Conservation (phyloP, 1,139 yeast species). For the Sugiyamaella novakii region DNA sequence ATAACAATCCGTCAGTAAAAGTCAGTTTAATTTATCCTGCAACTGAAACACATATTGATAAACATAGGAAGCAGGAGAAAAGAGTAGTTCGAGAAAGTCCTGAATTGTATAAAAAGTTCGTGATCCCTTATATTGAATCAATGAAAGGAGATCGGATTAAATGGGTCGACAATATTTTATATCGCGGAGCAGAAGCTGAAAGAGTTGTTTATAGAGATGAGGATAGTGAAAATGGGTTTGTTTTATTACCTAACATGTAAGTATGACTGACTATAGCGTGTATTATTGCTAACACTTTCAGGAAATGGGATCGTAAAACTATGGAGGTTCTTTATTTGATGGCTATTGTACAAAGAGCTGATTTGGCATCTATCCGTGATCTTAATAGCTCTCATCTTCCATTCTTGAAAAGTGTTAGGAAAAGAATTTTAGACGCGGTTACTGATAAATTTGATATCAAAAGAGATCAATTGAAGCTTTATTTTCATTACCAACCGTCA, state of each 20-base stretch:
- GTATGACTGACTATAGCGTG: no score
- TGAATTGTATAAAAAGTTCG: conserved; percentile 60
- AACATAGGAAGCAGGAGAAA: conserved; percentile 59
- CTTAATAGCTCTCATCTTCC: conserved; percentile 59
- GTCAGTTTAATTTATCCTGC: conserved; percentile 87
- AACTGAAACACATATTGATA: conserved; percentile 77
- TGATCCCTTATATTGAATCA: conserved; percentile 72
- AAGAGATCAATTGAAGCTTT: conserved; percentile 63
- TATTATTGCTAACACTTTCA: no score
- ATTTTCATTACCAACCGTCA: conserved; percentile 92
- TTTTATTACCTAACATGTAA: conserved; percentile 48
- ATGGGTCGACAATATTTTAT: conserved; percentile 89
- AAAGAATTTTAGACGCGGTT: conserved; percentile 52
- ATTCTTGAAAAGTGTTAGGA: conserved; percentile 54
- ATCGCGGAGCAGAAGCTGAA: conserved; percentile 83
- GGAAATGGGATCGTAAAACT: conserved; percentile 88
- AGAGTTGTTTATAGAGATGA: conserved; percentile 65
- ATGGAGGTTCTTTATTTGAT: conserved; percentile 73
- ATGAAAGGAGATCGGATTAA: conserved; percentile 77
- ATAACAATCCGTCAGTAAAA: conserved; percentile 62
- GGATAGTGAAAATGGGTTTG: conserved; percentile 52
- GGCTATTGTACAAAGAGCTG: conserved; percentile 71
- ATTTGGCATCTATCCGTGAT: conserved; percentile 78
- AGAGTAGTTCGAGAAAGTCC: conserved; percentile 82
- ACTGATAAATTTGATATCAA: conserved; percentile 50